These are phyloP conservation scores for Trichoderma sp. DNA, from an alignment of 2,329 filamentous ascomycete species.

Conservation along the genomic window DNA sequence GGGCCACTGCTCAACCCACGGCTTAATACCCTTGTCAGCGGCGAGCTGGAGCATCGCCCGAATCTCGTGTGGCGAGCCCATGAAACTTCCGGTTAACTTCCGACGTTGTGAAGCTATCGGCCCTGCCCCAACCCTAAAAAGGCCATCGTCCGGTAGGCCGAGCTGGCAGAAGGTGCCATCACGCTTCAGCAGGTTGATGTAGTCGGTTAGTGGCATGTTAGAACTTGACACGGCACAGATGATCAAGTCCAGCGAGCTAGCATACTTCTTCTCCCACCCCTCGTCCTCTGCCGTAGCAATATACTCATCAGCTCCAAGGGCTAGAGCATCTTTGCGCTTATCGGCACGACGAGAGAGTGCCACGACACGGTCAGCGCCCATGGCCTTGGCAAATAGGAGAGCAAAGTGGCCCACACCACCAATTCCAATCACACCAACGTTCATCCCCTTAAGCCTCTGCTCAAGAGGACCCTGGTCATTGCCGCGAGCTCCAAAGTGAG, in stretches of 20 bases:
- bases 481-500: slow-evolving; percentile 6
- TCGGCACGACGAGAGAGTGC: slow-evolving; percentile 55
- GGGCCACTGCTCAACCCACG: slow-evolving; percentile 56
- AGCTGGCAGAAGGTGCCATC: slow-evolving; percentile 66
- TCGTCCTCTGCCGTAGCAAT: slow-evolving; percentile 47
- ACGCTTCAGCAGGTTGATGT: slow-evolving; percentile 59
- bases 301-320: slow-evolving; percentile 57
- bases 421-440: slow-evolving; percentile 65
- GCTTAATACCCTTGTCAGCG: slow-evolving; percentile 56
- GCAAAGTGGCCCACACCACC: slow-evolving; percentile 70
- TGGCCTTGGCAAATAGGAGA: slow-evolving; percentile 65
- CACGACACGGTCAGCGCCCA: slow-evolving; percentile 61
- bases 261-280: slow-evolving; percentile 53
- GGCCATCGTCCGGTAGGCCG: slow-evolving; percentile 39
- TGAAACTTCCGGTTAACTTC: slow-evolving; percentile 48
- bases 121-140: slow-evolving; percentile 38
- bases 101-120: slow-evolving; percentile 43
- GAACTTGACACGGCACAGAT: slow-evolving; percentile 54
- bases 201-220: slow-evolving; percentile 61
- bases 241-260: slow-evolving; percentile 56
- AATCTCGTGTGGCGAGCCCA: slow-evolving; percentile 57
- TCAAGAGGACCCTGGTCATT: slow-evolving; percentile 2
- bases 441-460: slow-evolving; percentile 54
- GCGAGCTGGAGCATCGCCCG: slow-evolving; percentile 61
- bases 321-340: slow-evolving; percentile 56